Conservation (phyloP, 2,329 filamentous ascomycete species). For the Fusarium sp. region DNA sequence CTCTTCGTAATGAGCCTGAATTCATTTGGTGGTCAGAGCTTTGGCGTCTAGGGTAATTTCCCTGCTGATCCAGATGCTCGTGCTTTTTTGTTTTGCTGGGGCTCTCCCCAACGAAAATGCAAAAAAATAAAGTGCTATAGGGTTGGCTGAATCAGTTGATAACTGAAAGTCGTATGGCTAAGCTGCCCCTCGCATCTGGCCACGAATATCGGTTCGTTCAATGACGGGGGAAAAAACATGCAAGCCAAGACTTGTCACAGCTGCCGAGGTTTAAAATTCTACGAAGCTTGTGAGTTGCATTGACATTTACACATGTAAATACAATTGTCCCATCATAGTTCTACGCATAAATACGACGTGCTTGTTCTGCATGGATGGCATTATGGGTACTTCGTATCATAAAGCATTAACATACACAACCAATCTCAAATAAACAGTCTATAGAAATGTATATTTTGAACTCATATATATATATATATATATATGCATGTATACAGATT, state of each 20-base stretch:
- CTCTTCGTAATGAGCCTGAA: background rate
- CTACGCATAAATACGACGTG: background rate
- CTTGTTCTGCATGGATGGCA: too few species aligned
- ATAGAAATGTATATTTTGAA: too few species aligned
- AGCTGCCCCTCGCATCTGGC: background rate
- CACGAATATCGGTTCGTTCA: background rate
- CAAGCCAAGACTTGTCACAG: slow-evolving; percentile 6
- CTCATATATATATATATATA: too few species aligned
- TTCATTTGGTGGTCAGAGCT: background rate
- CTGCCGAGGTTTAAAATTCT: background rate
- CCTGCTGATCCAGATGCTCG: background rate
- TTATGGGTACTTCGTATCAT: too few species aligned
- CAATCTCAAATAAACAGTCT: too few species aligned
- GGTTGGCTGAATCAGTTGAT: slow-evolving; percentile 2
- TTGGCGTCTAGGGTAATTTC: slow-evolving; percentile 10
- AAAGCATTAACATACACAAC: too few species aligned
- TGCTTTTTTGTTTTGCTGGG: slow-evolving; percentile 17
- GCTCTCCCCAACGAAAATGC: slow-evolving; percentile 6
- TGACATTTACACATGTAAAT: slow-evolving; percentile 1
- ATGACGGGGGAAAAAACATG: background rate
- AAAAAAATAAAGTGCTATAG: background rate
- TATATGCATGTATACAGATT: too few species aligned
- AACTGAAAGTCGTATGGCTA: background rate
- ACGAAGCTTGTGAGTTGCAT: background rate
- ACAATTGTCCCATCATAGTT: background rate